phyloP scores from a whole-genome alignment of 371 early-diverging fungal species.

The Paraphysoderma sedebokerense region DNA sequence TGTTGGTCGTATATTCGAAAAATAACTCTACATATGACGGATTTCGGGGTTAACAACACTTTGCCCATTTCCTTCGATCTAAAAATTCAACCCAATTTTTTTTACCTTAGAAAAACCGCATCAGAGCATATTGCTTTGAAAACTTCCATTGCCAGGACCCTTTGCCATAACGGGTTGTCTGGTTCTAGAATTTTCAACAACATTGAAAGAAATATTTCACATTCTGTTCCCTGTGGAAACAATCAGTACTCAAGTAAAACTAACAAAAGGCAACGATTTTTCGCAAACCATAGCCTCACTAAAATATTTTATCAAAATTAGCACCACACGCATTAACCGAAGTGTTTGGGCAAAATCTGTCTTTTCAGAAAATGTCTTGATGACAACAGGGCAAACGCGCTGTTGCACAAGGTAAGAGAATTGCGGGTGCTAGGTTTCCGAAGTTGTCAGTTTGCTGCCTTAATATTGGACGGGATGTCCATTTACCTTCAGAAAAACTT shows the following conservation, averaged over 20 bases:
- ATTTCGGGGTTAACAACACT: no score
- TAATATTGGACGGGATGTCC: background rate
- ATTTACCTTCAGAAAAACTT: constrained; percentile 50
- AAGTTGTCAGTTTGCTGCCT: background rate
- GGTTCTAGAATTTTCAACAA: constrained; percentile 63
- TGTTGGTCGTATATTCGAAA: constrained; percentile 58
- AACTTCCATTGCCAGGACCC: constrained; percentile 74
- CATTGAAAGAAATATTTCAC: constrained; percentile 84
- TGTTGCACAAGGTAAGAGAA: constrained; percentile 53
- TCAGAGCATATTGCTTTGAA: constrained; percentile 51
- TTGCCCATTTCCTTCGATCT: no score
- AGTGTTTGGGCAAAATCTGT: constrained; percentile 66
- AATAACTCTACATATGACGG: no score
- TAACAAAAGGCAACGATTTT: background rate
- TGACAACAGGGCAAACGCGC: constrained; percentile 69
- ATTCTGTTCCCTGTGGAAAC: constrained; percentile 48
- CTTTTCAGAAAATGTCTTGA: constrained; percentile 74
- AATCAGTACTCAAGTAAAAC: background rate
- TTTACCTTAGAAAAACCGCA: constrained; percentile 30
- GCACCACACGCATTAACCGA: constrained; percentile 66
- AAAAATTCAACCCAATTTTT: no score
- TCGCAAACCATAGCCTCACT: constrained; percentile 40
- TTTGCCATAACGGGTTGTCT: constrained; percentile 62
- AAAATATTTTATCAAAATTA: constrained; percentile 61
- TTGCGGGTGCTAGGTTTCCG: constrained; percentile 45